These are phyloP conservation scores for Candida krabiensis DNA, from an alignment of 805 yeast genomes.

Conservation along the genomic window DNA sequence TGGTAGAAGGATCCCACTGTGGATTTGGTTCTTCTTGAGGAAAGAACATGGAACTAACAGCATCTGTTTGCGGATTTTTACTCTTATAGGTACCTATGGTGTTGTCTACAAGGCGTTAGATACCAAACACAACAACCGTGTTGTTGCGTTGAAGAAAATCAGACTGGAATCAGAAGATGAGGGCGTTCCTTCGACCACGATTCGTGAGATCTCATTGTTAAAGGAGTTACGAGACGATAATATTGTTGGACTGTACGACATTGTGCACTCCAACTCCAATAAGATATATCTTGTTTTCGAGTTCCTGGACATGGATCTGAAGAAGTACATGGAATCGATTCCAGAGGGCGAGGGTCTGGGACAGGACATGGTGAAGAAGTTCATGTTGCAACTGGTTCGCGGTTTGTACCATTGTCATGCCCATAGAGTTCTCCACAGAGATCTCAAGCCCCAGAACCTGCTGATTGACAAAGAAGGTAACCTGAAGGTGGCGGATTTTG, in stretches of 20 bases:
- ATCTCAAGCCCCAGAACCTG: conserved; percentile 93
- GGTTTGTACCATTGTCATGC: conserved; percentile 94
- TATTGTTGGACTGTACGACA: conserved; percentile 87
- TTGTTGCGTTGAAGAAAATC: conserved; percentile 94
- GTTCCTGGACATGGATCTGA: conserved; percentile 89
- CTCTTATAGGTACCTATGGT: conserved; percentile 84
- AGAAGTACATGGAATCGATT: conserved; percentile 94
- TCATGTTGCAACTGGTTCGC: conserved; percentile 86
- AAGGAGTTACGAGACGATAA: conserved; percentile 94
- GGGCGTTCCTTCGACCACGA: conserved; percentile 98
- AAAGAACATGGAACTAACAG: too few species aligned
- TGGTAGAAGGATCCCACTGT: too few species aligned
- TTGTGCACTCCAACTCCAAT: conserved; percentile 91
- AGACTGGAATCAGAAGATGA: conserved; percentile 95
- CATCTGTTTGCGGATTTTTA: too few species aligned
- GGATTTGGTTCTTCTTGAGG: too few species aligned
- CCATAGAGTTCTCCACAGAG: conserved; percentile 92
- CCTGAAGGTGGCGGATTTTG: conserved; percentile 88
- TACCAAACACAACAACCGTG: conserved; percentile 82
- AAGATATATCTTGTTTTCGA: conserved; percentile 92
- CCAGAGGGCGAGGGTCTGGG: conserved; percentile 92
- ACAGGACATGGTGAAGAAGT: conserved; percentile 84
- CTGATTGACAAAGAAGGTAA: conserved; percentile 95
- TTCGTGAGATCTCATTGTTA: conserved; percentile 89
- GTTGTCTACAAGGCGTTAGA: conserved; percentile 97